A percentile compares a stretch with the other conserved stretches of the same genome.
Conservation (phyloP, 2,329 filamentous ascomycete species). For the Colletotrichum ledebouriae region DNA sequence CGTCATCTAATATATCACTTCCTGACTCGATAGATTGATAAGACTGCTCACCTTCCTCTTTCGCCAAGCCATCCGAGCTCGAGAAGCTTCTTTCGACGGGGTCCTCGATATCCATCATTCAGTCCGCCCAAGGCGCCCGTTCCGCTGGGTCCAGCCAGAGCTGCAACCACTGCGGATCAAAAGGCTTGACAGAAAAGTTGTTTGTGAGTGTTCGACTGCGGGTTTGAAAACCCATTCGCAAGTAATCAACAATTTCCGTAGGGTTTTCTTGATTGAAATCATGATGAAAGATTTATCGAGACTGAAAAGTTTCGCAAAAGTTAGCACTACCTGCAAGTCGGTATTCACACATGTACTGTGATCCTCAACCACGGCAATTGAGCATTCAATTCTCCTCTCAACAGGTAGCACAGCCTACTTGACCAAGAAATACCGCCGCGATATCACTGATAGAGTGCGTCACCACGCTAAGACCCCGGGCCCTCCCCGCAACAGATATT, state of each 20-base stretch:
- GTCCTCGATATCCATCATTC: not conserved
- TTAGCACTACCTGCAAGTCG: too few relatives aligned
- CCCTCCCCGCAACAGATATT: conserved; percentile 24
- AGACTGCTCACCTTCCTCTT: conserved; percentile 14
- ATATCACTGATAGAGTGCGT: not conserved
- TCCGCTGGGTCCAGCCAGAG: not conserved
- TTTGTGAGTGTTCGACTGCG: not conserved
- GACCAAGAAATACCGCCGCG: too few relatives aligned
- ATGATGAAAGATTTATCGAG: too few relatives aligned
- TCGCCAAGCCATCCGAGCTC: conserved; percentile 1
- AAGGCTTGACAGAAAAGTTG: conserved; percentile 10
- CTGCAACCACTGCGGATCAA: not conserved
- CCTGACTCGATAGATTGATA: conserved; percentile 17
- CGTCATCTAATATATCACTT: not conserved
- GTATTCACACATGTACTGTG: too few relatives aligned
- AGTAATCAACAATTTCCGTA: too few relatives aligned
- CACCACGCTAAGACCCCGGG: not conserved
- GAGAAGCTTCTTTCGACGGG: conserved; percentile 29
- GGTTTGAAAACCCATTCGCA: too few relatives aligned
- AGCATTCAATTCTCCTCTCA: too few relatives aligned
- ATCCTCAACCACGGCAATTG: too few relatives aligned
- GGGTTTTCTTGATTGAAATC: too few relatives aligned
- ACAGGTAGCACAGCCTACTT: too few relatives aligned
- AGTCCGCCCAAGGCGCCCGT: not conserved
- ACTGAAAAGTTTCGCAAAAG: too few relatives aligned